Evolutionary conservation across 805 yeast genomes (phyloP), one percentile per base, ranked within the genome.

Genomic region (Wickerhamomyces alni): DNA sequence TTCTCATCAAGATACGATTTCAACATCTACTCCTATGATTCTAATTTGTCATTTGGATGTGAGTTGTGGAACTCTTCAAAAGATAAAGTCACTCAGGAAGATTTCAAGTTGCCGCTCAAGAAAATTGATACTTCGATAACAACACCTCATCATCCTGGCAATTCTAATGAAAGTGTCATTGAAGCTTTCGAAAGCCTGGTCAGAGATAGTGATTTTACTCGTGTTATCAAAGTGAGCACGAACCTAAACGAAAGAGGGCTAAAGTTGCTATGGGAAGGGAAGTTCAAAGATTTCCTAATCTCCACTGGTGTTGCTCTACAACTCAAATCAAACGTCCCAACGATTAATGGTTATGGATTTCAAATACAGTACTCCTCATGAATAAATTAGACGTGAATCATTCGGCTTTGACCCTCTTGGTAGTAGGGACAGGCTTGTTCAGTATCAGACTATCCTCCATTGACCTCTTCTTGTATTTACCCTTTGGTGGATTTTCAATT

Each of bases 1-100:
- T 80, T 91, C 39, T 77, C 88, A 35, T 84, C 95, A 5, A 74
- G 82, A 42, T 89, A 87, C 54, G 95, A 87, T 54, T 91, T 93
- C 61, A 93, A 93, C 55, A 64, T 87, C 38, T 91, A 86, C 56
- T 91, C 98, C 0, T 89, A 91, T 53, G 84, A 86, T 47, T 84
- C 95, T 38, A 86, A 91, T 56, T 63, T 93, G 36, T 78, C 91
- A 0, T 61, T 93, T 21, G 99, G 99, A 3, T 79, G 86, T 51
- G 96, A 89, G 51, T 58, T 89, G 17, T 87, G 91, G 82, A 75
- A 77, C 42, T 66, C 66, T 6, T 19, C 34, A 18, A n/a, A 21
- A 8, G 12, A n/a, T 8, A 13, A 26, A n/a, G 6, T 26, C 12
- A 11, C 5, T 26, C 62, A 66, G 28, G 52, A 41, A 13, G 28